These are phyloP conservation scores for Phialemonium atrogriseum DNA, from an alignment of 2,329 filamentous ascomycete genomes.

Conservation along the genomic window DNA sequence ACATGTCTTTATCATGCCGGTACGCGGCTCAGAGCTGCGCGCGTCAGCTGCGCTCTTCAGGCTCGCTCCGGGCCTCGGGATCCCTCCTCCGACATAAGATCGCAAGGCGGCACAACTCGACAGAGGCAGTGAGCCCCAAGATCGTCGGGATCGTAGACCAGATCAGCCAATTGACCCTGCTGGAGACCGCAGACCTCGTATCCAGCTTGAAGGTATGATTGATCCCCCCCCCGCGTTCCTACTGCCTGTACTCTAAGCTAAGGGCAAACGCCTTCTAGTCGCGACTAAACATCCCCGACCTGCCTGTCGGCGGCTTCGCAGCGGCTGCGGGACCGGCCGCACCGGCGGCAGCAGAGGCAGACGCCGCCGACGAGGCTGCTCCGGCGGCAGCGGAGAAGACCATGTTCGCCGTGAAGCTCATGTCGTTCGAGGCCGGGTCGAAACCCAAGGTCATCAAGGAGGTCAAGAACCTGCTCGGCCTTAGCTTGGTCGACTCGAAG, in stretches of 20 bases:
- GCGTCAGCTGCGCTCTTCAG: slow-evolving; percentile 47
- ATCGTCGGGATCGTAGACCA: slow-evolving; percentile 93
- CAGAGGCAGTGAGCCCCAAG: slow-evolving; percentile 79
- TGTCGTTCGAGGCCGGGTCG: slow-evolving; percentile 74
- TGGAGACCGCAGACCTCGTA: slow-evolving; percentile 96
- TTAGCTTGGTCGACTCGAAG: slow-evolving; percentile 98
- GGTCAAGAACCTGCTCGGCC: slow-evolving; percentile 88
- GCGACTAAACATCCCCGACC: slow-evolving; percentile 94
- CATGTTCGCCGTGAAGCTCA: slow-evolving; percentile 91
- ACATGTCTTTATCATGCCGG: slow-evolving; percentile 56
- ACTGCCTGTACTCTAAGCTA: slow-evolving; percentile 6
- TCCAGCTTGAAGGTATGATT: slow-evolving; percentile 77
- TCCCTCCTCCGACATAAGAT: slow-evolving; percentile 38
- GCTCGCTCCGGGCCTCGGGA: slow-evolving; percentile 36
- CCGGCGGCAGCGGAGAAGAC: slow-evolving; percentile 91
- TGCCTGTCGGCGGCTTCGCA: slow-evolving; percentile 87
- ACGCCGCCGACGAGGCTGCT: slow-evolving; percentile 83
- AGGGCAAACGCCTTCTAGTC: slow-evolving; percentile 47
- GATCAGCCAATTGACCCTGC: slow-evolving; percentile 93
- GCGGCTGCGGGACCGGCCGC: slow-evolving; percentile 48
- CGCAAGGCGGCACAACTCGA: slow-evolving; percentile 79
- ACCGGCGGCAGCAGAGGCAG: slow-evolving; percentile 52
- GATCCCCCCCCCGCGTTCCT: neutral
- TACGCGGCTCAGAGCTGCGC: slow-evolving; percentile 57
- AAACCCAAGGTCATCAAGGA: slow-evolving; percentile 99